A percentile compares a stretch with the other conserved stretches of the same genome.
These are phyloP conservation scores for Paracamarosporium sp. DNA, from an alignment of 2,329 filamentous ascomycete species.

Conservation along the genomic window DNA sequence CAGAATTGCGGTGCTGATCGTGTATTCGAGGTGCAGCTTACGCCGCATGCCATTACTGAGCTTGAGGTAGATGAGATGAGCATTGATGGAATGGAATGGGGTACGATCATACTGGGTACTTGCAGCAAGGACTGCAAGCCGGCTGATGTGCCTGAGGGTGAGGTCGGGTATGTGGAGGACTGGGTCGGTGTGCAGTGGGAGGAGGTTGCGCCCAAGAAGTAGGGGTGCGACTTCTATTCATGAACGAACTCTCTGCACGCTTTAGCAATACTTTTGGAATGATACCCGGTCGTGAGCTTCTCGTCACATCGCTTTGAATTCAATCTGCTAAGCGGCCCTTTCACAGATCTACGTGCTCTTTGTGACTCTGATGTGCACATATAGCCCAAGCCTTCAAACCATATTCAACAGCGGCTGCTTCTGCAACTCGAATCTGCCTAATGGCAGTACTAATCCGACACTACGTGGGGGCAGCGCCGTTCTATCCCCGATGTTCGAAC, in stretches of 20 bases:
- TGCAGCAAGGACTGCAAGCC: constrained; percentile 81
- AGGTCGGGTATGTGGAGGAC: constrained; percentile 85
- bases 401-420: too few species aligned
- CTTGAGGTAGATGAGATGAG: constrained; percentile 75
- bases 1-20: constrained; percentile 75
- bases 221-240: background rate
- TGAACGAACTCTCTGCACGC: background rate
- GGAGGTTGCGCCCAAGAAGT: constrained; percentile 59
- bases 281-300: background rate
- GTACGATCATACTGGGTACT: constrained; percentile 85
- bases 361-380: too few species aligned
- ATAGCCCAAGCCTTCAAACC: too few species aligned
- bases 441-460: too few species aligned
- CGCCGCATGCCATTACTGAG: constrained; percentile 87
- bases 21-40: constrained; percentile 91
- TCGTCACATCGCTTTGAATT: background rate
- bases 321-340: too few species aligned
- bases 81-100: constrained; percentile 95
- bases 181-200: constrained; percentile 99
- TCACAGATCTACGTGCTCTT: too few species aligned
- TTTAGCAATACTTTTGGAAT: background rate
- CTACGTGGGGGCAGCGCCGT: background rate
- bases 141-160: constrained; percentile 62
- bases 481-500: background rate
- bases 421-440: too few species aligned